These are phyloP conservation scores for Rhizomucor miehei DNA, from an alignment of 371 early-diverging fungal species.

Conservation along the genomic window DNA sequence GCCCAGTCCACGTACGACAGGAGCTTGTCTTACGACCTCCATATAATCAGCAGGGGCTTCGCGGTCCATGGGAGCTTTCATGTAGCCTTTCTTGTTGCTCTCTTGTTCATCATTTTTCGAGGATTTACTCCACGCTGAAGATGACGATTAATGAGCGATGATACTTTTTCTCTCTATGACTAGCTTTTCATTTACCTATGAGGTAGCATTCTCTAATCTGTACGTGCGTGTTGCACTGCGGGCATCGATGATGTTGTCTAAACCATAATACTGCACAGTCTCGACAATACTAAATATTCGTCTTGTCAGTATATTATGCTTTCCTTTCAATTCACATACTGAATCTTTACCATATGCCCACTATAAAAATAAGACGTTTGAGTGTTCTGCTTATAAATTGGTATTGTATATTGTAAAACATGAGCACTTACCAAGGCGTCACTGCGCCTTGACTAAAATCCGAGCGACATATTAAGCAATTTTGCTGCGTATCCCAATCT, in stretches of 20 bases:
- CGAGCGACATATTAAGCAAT: conserved; percentile 58
- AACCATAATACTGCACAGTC: conserved; percentile 32
- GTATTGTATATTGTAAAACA: conserved; percentile 23
- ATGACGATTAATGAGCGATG: background rate
- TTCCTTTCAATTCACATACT: no score
- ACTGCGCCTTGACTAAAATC: conserved; percentile 51
- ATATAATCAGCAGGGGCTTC: no score
- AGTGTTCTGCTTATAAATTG: background rate
- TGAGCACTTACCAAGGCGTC: conserved; percentile 55
- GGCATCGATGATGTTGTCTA: conserved; percentile 21
- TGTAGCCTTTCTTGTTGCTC: no score
- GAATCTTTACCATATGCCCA: conserved; percentile 23
- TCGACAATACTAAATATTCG: conserved; percentile 26
- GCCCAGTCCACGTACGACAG: conserved; percentile 9
- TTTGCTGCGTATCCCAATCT: conserved; percentile 17
- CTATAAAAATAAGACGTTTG: conserved; percentile 4
- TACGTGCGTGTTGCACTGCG: conserved; percentile 29
- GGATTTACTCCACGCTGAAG: background rate
- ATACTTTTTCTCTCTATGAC: background rate
- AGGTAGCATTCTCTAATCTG: conserved; percentile 25
- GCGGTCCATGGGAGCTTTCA: no score
- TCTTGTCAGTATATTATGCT: background rate
- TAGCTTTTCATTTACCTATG: conserved; percentile 16
- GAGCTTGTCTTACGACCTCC: no score
- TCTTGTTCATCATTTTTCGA: no score